phyloP scores from a whole-genome alignment of 1,284 basidiomycete genomes.

The Papiliotrema fonsecae region DNA sequence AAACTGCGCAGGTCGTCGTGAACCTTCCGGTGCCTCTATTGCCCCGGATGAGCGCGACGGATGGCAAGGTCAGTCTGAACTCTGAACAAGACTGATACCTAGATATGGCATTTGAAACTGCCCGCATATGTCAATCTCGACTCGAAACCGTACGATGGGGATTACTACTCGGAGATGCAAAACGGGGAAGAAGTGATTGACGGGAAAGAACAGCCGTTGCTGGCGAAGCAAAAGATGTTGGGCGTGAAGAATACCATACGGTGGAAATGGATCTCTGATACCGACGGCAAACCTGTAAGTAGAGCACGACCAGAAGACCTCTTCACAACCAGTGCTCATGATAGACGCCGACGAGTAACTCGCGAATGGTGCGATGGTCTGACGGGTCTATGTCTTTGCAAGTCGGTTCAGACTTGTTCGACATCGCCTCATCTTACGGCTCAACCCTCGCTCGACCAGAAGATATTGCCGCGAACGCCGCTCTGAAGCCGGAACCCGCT shows the following conservation, averaged over 20 bases:
- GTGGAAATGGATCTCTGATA: conserved; percentile 43
- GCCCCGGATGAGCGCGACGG: conserved; percentile 34
- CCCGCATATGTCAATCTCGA: conserved; percentile 44
- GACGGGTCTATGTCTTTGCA: conserved; percentile 45
- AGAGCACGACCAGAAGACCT: not conserved
- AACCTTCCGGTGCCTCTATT: conserved; percentile 37
- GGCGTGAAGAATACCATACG: conserved; percentile 44
- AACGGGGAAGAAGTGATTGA: conserved; percentile 24
- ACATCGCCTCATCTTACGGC: conserved; percentile 39
- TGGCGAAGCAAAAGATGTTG: conserved; percentile 43
- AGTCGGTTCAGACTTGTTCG: conserved; percentile 44
- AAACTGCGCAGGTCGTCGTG: conserved; percentile 25
- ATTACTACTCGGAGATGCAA: conserved; percentile 33
- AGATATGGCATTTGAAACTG: conserved; percentile 42
- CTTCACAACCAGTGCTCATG: not conserved
- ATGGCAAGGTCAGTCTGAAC: conserved; percentile 40
- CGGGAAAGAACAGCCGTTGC: conserved; percentile 17
- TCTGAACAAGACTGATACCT: not conserved
- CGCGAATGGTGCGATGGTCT: conserved; percentile 46
- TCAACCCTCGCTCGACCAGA: conserved; percentile 1
- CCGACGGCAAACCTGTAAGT: conserved; percentile 36
- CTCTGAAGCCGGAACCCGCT: not conserved
- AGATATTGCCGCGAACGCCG: not conserved
- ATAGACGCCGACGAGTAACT: conserved; percentile 36
- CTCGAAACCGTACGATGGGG: conserved; percentile 39